Evolutionary conservation across 1,284 basidiomycete species (phyloP).

Genomic region (Rhizoctonia solani): DNA sequence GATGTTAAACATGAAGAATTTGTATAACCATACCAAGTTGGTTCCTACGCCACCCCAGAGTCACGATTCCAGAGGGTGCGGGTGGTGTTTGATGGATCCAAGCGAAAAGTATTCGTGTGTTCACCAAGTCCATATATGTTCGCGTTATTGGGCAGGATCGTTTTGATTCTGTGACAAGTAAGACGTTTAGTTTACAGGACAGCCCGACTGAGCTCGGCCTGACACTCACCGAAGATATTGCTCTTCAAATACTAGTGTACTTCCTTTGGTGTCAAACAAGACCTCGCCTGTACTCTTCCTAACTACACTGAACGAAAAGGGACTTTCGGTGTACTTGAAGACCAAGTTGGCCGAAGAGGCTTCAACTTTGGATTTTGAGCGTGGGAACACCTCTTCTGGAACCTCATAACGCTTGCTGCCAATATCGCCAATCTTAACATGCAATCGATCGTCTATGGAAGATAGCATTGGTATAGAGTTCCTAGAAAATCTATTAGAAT

Average conservation of each 20-base stretch:
- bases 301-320: slow-evolving; percentile 73
- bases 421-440: slow-evolving; percentile 61
- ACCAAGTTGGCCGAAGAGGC: slow-evolving; percentile 42
- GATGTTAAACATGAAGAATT: background rate
- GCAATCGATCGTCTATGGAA: slow-evolving; percentile 60
- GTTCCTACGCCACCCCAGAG: slow-evolving; percentile 51
- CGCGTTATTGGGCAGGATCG: slow-evolving; percentile 53
- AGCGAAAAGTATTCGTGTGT: slow-evolving; percentile 67
- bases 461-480: background rate
- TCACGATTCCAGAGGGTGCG: slow-evolving; percentile 72
- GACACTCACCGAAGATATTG: slow-evolving; percentile 73
- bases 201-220: background rate
- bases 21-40: slow-evolving; percentile 5
- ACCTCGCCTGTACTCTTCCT: slow-evolving; percentile 59
- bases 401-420: slow-evolving; percentile 49
- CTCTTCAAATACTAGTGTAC: slow-evolving; percentile 72
- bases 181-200: background rate
- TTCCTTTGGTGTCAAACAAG: slow-evolving; percentile 68
- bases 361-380: slow-evolving; percentile 41
- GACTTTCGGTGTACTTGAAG: slow-evolving; percentile 69
- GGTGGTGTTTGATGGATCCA: slow-evolving; percentile 63
- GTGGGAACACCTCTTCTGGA: slow-evolving; percentile 45
- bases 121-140: slow-evolving; percentile 82
- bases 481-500: slow-evolving; percentile 18
- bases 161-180: slow-evolving; percentile 1